Conservation (phyloP, 495 filamentous ascomycete genomes). For the Beverwykella pulmonaria region DNA sequence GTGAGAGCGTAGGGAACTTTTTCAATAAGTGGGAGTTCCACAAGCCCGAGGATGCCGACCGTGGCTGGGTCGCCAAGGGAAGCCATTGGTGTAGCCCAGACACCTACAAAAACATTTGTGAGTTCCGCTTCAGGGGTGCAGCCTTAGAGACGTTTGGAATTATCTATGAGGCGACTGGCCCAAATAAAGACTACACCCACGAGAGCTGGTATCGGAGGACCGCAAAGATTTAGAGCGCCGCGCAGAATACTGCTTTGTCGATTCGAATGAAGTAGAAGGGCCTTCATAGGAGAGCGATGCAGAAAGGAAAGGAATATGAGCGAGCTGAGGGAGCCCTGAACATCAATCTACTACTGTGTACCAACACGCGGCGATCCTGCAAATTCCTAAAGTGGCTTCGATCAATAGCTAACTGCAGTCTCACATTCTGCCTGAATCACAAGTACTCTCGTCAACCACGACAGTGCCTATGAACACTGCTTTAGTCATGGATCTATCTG, state of each 20-base stretch:
- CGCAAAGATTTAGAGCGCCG: not conserved
- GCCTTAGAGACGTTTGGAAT: constrained; percentile 58
- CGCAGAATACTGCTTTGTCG: not conserved
- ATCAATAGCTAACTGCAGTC: not conserved
- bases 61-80: constrained; percentile 59
- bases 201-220: constrained; percentile 38
- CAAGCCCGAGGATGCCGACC: constrained; percentile 28
- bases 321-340: no score
- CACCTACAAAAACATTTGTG: constrained; percentile 64
- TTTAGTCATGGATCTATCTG: not conserved
- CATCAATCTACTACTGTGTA: no score
- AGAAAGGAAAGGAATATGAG: no score
- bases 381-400: no score
- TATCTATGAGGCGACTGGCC: constrained; percentile 64
- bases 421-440: not conserved
- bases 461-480: not conserved
- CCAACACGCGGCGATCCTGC: no score
- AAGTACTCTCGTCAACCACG: not conserved
- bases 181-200: constrained; percentile 64
- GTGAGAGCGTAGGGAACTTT: constrained; percentile 61
- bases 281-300: no score
- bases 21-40: constrained; percentile 61
- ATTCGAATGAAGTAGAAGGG: not conserved
- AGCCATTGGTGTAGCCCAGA: constrained; percentile 67
- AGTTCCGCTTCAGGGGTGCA: constrained; percentile 60